phyloP scores from a whole-genome alignment of 139 green algal genomes.

The Picochlorum sp. region DNA sequence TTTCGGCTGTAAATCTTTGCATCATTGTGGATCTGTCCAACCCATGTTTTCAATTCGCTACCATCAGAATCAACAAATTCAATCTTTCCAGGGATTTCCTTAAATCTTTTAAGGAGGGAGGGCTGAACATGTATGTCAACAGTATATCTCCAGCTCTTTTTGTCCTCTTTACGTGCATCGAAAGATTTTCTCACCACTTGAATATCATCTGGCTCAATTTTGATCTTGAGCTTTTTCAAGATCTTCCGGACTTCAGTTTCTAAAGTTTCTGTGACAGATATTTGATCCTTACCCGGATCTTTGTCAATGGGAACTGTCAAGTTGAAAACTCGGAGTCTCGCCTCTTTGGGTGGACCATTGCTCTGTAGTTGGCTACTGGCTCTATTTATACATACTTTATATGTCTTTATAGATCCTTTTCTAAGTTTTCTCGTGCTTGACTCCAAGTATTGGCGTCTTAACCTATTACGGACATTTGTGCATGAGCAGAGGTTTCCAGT shows the following conservation, averaged over 20 bases:
- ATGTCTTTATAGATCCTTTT: too few relatives aligned
- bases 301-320: slow-evolving; percentile 21
- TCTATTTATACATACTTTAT: too few relatives aligned
- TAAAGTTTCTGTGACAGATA: slow-evolving; percentile 15
- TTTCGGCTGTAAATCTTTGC: background rate
- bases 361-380: too few relatives aligned
- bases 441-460: too few relatives aligned
- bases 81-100: background rate
- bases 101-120: background rate
- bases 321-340: slow-evolving; percentile 36
- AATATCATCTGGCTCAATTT: background rate
- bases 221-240: slow-evolving; percentile 8
- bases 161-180: slow-evolving; percentile 16
- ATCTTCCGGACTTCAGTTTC: background rate
- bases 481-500: too few relatives aligned
- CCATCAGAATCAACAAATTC: slow-evolving; percentile 3
- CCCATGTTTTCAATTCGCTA: background rate
- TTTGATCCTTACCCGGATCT: slow-evolving; percentile 52
- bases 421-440: too few relatives aligned
- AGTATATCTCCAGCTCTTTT: slow-evolving; percentile 47
- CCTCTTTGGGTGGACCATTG: too few relatives aligned
- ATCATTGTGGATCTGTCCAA: background rate
- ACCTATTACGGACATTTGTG: too few relatives aligned
- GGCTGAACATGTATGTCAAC: slow-evolving; percentile 49
- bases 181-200: slow-evolving; percentile 44